Evolutionary conservation across 768 basidiomycete species (phyloP), one percentile per base, ranked within the genome.

Genomic region (Russula lepida): DNA sequence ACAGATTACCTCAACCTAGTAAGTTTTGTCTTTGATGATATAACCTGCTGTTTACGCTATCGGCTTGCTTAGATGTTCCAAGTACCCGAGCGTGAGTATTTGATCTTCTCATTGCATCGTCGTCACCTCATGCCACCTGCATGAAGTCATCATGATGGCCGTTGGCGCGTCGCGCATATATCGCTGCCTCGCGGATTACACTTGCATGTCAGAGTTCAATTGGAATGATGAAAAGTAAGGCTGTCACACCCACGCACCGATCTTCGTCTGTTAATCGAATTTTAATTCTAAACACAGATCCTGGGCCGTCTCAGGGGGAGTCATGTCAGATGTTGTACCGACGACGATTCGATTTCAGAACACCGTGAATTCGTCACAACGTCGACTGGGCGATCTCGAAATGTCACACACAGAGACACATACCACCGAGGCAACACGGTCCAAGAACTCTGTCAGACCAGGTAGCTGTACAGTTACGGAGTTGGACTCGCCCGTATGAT

Each of bases 121-220:
- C 47, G 21, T 53, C 12, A 21, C 23, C 50, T 58, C 15, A 43
- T 17, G 33, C 13, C 41, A 23, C 21, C n/a, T 28, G 6, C 17
- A 7, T 27, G 23, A 49, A 64, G 63, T 64, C 6, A 64, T 64
- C 33, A 64, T 64, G 58, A 64, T 64, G 63, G 54, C 63, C 17
- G 48, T 64, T 13, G 59, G 63, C 4, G 63, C 58, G 19, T 50
- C 63, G 41, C 63, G 63, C 25, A 64, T 64, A 49, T 64, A 64
- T 33, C 63, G 59, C 11, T 15, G 54, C 54, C 54, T 64, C 17
- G 59, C 59, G 4, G 59, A 64, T 21, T 61, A 64, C 35, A 64
- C 32, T 13, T 54, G 59, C 41, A 64, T 64, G 43, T 30, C 59
- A 4, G 63, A 64, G 25, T 57, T 57, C 49, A 62, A 62, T 44